Base-by-base conservation (phyloP, 2,329 filamentous ascomycete species). In the Alternaria sp. region DNA sequence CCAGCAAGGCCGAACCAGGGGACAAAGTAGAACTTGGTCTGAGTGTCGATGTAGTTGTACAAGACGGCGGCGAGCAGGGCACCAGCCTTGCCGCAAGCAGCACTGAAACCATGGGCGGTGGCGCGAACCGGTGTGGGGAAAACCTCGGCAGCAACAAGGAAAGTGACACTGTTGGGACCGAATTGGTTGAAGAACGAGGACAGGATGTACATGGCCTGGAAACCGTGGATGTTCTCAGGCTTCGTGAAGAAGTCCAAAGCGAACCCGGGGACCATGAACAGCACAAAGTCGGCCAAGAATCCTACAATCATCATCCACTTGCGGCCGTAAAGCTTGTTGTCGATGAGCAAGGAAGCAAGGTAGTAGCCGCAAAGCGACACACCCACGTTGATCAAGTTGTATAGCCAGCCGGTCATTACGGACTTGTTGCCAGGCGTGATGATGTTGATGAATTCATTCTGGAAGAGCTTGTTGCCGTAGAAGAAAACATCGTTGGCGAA, bases 111-210 rank as follows among this genome's bases (percentile, higher is more conserved):
- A 83, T 98, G 94, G 51, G 94, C 94, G 17, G 92, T 93, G 67
- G 94, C 94, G 71, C 94, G 93, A 68, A 98, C 88, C 9, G 93
- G 91, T 0, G 93, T 97, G 9, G 94, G 94, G 84, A 92, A 98
- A n/a, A 97, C 92, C 78, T 98, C 94, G 41, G 92, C 94, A 41
- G 94, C 94, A 34, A 96, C 91, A 67, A 98, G 86, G 90, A 98
- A 98, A 62, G 93, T 97, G 72, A 97, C 93, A 45, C 88, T 90
- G 85, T 98, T 98, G 79, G 94, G 94, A 11, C 94, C 94, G 73
- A 98, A 98, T 78, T 98, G 94, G 85, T 97, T 97, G 88, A 98
- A 98, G 84, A 98, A 98, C 24, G 92, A 96, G 7, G 92, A 96
- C 69, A 98, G 79, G 82, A 97, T 97, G 85, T 97, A 97, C 92